Evolutionary conservation across 352 stramenopile genomes (phyloP).

Genomic region (Globisporangium orthogonon): DNA sequence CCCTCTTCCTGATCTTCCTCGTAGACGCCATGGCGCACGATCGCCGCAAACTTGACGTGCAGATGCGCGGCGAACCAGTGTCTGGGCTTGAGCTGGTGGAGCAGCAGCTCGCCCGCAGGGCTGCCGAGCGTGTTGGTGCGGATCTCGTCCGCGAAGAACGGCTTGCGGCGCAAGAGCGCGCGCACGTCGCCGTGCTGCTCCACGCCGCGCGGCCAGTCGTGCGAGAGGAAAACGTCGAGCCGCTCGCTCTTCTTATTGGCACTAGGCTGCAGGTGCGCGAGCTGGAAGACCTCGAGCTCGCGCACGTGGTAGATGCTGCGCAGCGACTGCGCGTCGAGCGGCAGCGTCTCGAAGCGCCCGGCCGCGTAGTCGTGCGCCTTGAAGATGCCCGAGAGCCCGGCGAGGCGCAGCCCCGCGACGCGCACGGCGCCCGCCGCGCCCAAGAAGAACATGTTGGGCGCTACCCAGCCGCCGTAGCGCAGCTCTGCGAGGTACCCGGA

Average conservation of each 20-base stretch:
- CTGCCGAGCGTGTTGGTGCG: constrained; percentile 92
- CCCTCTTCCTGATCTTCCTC: constrained; percentile 5
- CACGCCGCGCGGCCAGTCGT: constrained; percentile 99
- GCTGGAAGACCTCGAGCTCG: constrained; percentile 90
- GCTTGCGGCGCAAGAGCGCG: constrained; percentile 90
- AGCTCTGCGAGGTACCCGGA: constrained; percentile 92
- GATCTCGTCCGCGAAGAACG: constrained; percentile 94
- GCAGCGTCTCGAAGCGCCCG: constrained; percentile 88
- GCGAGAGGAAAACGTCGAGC: constrained; percentile 89
- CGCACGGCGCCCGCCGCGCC: constrained; percentile 83
- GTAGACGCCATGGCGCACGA: constrained; percentile 75
- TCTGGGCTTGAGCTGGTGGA: constrained; percentile 89
- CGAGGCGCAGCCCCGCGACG: constrained; percentile 84
- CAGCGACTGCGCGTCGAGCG: constrained; percentile 74
- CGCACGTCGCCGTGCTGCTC: constrained; percentile 91
- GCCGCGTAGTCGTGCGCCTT: constrained; percentile 65
- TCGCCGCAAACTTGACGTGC: constrained; percentile 97
- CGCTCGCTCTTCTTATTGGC: neutral
- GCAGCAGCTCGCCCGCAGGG: constrained; percentile 87
- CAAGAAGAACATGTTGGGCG: constrained; percentile 95
- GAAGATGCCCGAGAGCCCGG: constrained; percentile 92
- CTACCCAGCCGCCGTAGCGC: constrained; percentile 93
- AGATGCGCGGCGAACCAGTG: constrained; percentile 98
- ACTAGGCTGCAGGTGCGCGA: constrained; percentile 66
- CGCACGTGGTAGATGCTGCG: constrained; percentile 95